phyloP scores from a whole-genome alignment of 164 flowering plant genomes.

The Kingdonia uniflora region DNA sequence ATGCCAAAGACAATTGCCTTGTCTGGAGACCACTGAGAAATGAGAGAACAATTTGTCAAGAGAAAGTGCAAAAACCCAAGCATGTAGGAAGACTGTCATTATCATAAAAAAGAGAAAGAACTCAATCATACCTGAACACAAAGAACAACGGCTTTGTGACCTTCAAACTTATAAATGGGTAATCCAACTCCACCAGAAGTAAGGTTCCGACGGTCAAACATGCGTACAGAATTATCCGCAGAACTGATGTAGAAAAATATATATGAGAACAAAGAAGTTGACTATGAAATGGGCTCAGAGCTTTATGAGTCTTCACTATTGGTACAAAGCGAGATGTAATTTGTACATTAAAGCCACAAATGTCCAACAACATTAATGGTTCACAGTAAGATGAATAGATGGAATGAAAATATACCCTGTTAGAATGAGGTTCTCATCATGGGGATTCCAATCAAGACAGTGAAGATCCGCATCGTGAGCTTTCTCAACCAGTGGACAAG shows the following conservation, averaged over 20 bases:
- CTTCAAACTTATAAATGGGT: constrained; percentile 73
- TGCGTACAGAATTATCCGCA: constrained; percentile 84
- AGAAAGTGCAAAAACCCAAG: neutral
- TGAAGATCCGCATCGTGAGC: constrained; percentile 96
- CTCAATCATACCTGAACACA: constrained; percentile 62
- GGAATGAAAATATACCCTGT: constrained; percentile 64
- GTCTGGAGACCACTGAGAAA: constrained; percentile 90
- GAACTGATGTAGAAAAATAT: constrained; percentile 41
- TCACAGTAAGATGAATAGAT: too few relatives aligned
- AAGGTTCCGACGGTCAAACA: constrained; percentile 94
- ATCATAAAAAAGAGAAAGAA: too few relatives aligned
- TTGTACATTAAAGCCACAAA: too few relatives aligned
- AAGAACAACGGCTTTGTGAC: constrained; percentile 81
- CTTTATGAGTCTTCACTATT: too few relatives aligned
- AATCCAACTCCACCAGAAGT: constrained; percentile 62
- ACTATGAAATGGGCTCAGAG: too few relatives aligned
- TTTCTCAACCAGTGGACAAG: constrained; percentile 62
- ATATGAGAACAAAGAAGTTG: too few relatives aligned
- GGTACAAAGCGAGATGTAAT: too few relatives aligned
- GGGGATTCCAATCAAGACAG: constrained; percentile 97
- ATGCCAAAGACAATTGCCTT: constrained; percentile 90
- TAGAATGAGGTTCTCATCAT: constrained; percentile 70
- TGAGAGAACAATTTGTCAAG: constrained; percentile 1
- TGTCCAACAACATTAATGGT: too few relatives aligned
- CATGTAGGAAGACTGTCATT: too few relatives aligned